Conservation (phyloP, 2,329 filamentous ascomycete genomes). For the Lachnum nothofagi region DNA sequence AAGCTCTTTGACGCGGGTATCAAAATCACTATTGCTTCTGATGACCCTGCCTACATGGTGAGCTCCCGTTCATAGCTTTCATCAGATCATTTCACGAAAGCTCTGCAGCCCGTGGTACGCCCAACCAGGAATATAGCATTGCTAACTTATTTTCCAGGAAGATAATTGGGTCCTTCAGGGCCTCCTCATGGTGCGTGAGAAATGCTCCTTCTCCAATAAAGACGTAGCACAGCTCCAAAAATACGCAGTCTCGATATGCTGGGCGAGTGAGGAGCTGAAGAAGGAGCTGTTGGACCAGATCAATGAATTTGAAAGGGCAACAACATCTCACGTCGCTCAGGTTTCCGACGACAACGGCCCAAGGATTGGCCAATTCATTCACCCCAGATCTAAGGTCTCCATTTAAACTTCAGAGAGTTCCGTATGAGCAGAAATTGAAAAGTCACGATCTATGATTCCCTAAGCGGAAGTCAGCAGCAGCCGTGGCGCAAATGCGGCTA, state of each 20-base stretch:
- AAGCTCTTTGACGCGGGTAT: slow-evolving; percentile 39
- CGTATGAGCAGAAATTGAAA: no score
- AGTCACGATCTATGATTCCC: no score
- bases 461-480: not conserved
- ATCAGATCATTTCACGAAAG: no score
- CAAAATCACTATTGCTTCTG: slow-evolving; percentile 40
- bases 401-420: no score
- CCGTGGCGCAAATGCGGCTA: not conserved
- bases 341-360: not conserved
- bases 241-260: slow-evolving; percentile 43
- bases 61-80: no score
- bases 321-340: not conserved
- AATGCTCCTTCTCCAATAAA: slow-evolving; percentile 36
- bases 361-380: not conserved
- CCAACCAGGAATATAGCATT: no score
- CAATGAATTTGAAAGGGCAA: slow-evolving; percentile 5
- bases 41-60: slow-evolving; percentile 44
- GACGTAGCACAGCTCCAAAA: slow-evolving; percentile 41
- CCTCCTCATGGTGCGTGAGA: slow-evolving; percentile 40
- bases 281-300: slow-evolving; percentile 7
- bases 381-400: no score
- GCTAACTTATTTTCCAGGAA: no score
- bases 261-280: slow-evolving; percentile 41
- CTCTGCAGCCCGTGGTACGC: no score
- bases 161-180: slow-evolving; percentile 47